Conservation (phyloP, 176 grass and related monocot species). For the Miscanthus lutarioriparius region DNA sequence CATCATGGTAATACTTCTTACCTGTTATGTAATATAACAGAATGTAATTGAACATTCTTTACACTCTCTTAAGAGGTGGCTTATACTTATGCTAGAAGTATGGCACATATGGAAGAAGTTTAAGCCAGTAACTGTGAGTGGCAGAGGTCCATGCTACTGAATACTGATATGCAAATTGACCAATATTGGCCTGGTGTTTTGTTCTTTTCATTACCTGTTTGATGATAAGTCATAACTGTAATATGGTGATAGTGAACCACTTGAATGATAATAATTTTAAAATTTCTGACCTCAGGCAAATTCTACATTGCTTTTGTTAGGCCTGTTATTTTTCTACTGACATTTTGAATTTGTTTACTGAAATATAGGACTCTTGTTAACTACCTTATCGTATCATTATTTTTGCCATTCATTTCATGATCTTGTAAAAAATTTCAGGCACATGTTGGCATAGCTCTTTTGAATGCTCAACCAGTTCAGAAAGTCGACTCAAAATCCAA, state of each 20-base stretch:
- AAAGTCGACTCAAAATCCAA: slow-evolving; percentile 66
- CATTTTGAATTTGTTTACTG: slow-evolving; percentile 1
- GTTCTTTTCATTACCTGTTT: slow-evolving; percentile 22
- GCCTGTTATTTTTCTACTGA: not conserved
- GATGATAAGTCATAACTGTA: not conserved
- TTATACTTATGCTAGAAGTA: not conserved
- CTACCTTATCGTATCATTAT: slow-evolving; percentile 1
- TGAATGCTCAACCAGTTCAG: slow-evolving; percentile 80
- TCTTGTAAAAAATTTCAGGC: slow-evolving; percentile 54
- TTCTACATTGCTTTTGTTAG: not conserved
- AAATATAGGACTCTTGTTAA: slow-evolving; percentile 4
- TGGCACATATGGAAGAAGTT: not conserved
- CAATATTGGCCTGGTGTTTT: slow-evolving; percentile 14
- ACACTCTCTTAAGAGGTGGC: not conserved
- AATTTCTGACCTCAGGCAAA: slow-evolving; percentile 19
- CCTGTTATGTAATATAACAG: not conserved
- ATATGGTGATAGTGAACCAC: not conserved
- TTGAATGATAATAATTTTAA: not conserved
- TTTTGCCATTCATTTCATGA: slow-evolving; percentile 18
- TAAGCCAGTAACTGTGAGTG: not conserved
- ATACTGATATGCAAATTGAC: slow-evolving; percentile 7
- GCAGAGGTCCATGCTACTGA: not conserved
- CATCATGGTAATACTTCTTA: not conserved
- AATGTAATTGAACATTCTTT: not conserved
- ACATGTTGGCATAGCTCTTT: slow-evolving; percentile 90